These are phyloP conservation scores for Pseudogymnoascus sp. DNA, from an alignment of 2,329 filamentous ascomycete genomes.

Conservation along the genomic window DNA sequence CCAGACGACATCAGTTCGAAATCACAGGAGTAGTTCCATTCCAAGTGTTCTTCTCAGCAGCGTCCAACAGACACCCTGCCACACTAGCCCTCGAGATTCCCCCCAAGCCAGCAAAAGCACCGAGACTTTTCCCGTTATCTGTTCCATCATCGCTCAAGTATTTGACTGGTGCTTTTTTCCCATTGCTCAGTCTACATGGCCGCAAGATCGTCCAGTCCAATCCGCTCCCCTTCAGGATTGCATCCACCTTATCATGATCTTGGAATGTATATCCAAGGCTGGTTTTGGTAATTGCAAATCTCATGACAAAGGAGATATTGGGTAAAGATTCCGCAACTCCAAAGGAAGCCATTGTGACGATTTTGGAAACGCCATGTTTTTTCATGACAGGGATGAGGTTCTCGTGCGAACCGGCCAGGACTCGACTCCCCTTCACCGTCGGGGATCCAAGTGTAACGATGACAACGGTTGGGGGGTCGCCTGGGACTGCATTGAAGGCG, in stretches of 20 bases:
- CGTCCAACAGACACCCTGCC: constrained; percentile 40
- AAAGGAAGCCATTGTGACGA: constrained; percentile 43
- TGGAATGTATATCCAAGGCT: constrained; percentile 40
- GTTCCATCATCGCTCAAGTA: constrained; percentile 14
- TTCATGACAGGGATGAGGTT: constrained; percentile 33
- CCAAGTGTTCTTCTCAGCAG: constrained; percentile 35
- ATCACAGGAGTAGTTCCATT: constrained; percentile 40
- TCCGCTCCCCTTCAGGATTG: constrained; percentile 17
- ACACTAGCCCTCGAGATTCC: constrained; percentile 31
- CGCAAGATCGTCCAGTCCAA: constrained; percentile 17
- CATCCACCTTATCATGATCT: constrained; percentile 37
- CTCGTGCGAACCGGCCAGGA: constrained; percentile 39
- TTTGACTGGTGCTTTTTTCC: constrained; percentile 12
- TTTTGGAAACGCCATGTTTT: constrained; percentile 32
- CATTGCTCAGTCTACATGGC: constrained; percentile 16
- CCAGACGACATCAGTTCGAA: constrained; percentile 30
- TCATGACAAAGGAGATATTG: constrained; percentile 36
- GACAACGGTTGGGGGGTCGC: constrained; percentile 41
- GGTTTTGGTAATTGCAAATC: constrained; percentile 37
- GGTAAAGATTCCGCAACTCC: constrained; percentile 40
- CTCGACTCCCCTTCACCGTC: constrained; percentile 23
- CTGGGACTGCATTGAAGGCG: constrained; percentile 39
- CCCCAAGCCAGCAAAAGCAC: constrained; percentile 11
- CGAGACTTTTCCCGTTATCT: constrained; percentile 13
- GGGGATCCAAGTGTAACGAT: constrained; percentile 32